A percentile compares a stretch with the other conserved stretches of the same genome.
phyloP scores from a whole-genome alignment of 257 asterid species.

The Solanum sejunctum region DNA sequence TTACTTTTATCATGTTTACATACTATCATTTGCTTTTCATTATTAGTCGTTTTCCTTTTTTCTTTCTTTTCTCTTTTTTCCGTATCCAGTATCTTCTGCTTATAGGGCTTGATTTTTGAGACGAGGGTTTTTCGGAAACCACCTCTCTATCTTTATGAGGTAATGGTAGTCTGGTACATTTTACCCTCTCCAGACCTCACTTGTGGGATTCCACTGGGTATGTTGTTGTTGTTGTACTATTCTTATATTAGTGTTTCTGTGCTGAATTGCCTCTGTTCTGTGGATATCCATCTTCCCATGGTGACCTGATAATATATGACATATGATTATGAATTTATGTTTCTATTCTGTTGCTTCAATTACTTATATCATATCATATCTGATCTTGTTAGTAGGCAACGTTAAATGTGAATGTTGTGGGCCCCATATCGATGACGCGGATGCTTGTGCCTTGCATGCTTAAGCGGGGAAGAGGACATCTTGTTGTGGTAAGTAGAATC shows the following conservation, averaged over 20 bases:
- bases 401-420: conserved; percentile 75
- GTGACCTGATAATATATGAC: not conserved
- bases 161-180: too few relatives aligned
- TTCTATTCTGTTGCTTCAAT: not conserved
- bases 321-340: not conserved
- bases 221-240: not conserved
- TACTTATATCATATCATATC: not conserved
- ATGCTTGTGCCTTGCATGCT: conserved; percentile 72
- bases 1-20: too few relatives aligned
- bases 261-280: not conserved
- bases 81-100: too few relatives aligned
- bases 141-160: too few relatives aligned
- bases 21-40: too few relatives aligned
- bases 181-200: too few relatives aligned
- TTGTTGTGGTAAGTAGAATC: conserved; percentile 71
- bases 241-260: not conserved
- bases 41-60: not conserved
- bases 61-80: not conserved
- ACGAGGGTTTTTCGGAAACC: too few relatives aligned
- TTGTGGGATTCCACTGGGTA: too few relatives aligned
- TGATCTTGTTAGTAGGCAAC: conserved; percentile 56
- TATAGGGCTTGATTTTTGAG: too few relatives aligned
- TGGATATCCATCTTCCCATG: not conserved
- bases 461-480: conserved; percentile 89
- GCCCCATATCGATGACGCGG: conserved; percentile 82